Evolutionary conservation across 257 asterid genomes (phyloP), one percentile per base, ranked within the genome.

Genomic region (Haberlea rhodopensis): DNA sequence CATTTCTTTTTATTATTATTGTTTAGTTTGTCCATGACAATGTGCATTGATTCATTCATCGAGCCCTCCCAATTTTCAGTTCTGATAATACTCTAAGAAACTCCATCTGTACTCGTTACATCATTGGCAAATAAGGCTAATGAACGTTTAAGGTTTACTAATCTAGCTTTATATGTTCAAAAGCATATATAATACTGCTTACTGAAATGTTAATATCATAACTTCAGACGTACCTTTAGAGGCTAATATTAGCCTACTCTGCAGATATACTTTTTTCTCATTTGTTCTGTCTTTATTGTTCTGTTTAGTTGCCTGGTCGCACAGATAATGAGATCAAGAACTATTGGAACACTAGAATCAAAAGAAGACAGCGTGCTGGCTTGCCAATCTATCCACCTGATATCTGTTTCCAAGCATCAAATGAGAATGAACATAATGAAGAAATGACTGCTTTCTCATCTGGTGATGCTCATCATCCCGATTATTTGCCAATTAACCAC

Each of bases 281-380:
- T 48, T 18, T 65, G 27, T 7, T 64, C 22, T 57, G 20, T 34
- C 60, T 57, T 57, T 54, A 43, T 65, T 10, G 76, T 43, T 22
- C 20, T 55, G 54, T 60, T 65, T 79, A 90, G 97, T 78, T 90
- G 83, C 97, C 97, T 53, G 96, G 97, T 29, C 95, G 96, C 63
- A 87, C 97, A n/a, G 96, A 87, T 75, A 90, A 90, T 46, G 97
- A 90, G 84, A 87, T 90, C 45, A 90, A 90, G 57, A 90, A 87
- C 85, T 90, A 69, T 63, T 90, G 97, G 97, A 90, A 90, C 72
- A 85, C 97, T 34, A 76, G 96, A 74, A 78, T 84, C 62, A 90
- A 87, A 84, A 81, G 95, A 76, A 76, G 67, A 58, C 92, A 82
- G 55, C 97, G 95, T 62, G 90, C 86, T 51, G 96, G 92, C 69